Base-by-base conservation (phyloP, 129 eudicot genomes). In the Pseudognaphalium luteoalbum region DNA sequence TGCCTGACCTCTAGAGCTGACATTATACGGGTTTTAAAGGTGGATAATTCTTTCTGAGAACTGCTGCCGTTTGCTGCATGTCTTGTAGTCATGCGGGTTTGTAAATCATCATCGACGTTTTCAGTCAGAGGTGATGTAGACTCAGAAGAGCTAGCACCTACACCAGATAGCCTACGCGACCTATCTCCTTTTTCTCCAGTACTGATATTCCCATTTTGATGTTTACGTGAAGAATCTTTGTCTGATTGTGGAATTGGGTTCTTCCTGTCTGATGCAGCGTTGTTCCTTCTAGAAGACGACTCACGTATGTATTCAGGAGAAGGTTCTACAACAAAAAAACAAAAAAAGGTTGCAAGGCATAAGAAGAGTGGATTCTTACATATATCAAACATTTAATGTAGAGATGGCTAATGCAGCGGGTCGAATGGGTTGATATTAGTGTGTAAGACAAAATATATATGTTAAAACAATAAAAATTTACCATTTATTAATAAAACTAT, bases 81-180 rank as follows among this genome's bases (percentile, higher is more conserved):
- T 69, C 70, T 84, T 47, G 64, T 78, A 51, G 80, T 66, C 76
- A 56, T 66, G 57, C 25, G 28, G 60, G 78, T 67, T 78, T 75
- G 86, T 78, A 77, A 73, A 75, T 82, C 77, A 76, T 77, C 81
- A 63, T 82, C 85, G 67, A 54, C 71, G 70, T 87, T 85, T 62
- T 83, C 85, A 5, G 25, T 30, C 41, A 80, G 75, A 66, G 88
- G 88, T 71, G 97, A 83, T 72, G 91, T 78, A 41, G 84, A 80
- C 32, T 87, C 93, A 34, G 84, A 73, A 79, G 77, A 81, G 72
- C 80, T 81, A n/a, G 75, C 73, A 81, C 82, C 75, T 66, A 65
- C 80, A 68, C 91, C 85, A 81, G 73, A 72, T 68, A 70, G 56
- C 80, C 57, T 72, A 62, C 70, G 71, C 30, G 22, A 42, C n/a